A percentile compares a stretch with the other conserved stretches of the same genome.
Conservation (phyloP, 768 basidiomycete species). For the Psilocybe azurescens region DNA sequence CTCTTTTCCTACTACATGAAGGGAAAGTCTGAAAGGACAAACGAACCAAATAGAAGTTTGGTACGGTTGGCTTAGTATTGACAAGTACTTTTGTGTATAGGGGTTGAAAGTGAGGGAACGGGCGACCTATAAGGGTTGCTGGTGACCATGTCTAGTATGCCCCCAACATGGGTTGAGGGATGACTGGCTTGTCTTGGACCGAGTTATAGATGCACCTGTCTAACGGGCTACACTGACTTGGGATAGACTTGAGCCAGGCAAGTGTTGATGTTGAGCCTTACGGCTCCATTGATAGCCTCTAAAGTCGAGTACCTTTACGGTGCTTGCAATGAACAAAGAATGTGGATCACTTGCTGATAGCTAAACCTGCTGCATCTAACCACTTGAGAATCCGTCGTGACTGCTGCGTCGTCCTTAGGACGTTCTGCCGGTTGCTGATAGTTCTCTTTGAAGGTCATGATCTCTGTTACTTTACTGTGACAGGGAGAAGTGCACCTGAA, state of each 20-base stretch:
- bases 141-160: conserved; percentile 25
- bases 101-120: conserved; percentile 14
- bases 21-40: conserved; percentile 25
- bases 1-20: conserved; percentile 34
- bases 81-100: conserved; percentile 13
- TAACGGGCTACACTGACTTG: conserved; percentile 37
- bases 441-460: conserved; percentile 42
- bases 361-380: conserved; percentile 42
- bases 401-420: conserved; percentile 28
- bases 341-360: conserved; percentile 47
- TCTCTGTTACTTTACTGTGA: conserved; percentile 35
- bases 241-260: conserved; percentile 32
- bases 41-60: conserved; percentile 7
- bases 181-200: conserved; percentile 39
- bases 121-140: not conserved
- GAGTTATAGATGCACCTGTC: conserved; percentile 39
- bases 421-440: conserved; percentile 37
- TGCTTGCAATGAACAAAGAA: conserved; percentile 36
- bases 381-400: conserved; percentile 40
- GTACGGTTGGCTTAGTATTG: conserved; percentile 16
- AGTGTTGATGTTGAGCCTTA: conserved; percentile 13
- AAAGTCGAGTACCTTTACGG: conserved; percentile 32
- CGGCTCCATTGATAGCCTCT: conserved; percentile 12
- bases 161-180: conserved; percentile 26
- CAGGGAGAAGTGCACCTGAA: conserved; percentile 38